Evolutionary conservation across 768 basidiomycete genomes (phyloP).

Genomic region (Podaxis sp.): DNA sequence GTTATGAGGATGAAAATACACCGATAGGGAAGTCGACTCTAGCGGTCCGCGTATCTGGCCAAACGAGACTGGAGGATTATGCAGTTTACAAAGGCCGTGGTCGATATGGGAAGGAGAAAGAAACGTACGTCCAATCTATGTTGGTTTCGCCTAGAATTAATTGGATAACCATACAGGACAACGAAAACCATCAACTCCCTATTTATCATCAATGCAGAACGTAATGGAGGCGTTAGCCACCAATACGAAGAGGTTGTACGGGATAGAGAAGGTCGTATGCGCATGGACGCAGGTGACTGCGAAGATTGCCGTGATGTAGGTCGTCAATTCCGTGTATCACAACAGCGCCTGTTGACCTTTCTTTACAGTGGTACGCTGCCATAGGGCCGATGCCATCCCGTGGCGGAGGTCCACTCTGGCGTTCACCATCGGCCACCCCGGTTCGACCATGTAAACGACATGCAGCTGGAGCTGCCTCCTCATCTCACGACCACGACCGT

Average conservation of each 20-base stretch:
- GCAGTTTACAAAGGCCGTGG: conserved; percentile 17
- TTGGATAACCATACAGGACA: conserved; percentile 21
- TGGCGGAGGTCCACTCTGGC: conserved; percentile 73
- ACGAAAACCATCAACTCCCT: conserved; percentile 56
- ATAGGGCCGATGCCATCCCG: conserved; percentile 70
- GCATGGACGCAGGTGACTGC: conserved; percentile 76
- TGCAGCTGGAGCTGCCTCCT: conserved; percentile 7
- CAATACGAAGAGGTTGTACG: conserved; percentile 81
- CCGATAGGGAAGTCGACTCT: conserved; percentile 2
- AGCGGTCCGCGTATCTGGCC: not conserved
- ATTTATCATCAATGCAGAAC: conserved; percentile 64
- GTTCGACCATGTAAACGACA: conserved; percentile 30
- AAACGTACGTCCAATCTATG: conserved; percentile 26
- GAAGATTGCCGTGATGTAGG: conserved; percentile 78
- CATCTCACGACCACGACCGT: conserved; percentile 8
- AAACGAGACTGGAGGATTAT: conserved; percentile 11
- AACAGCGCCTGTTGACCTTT: not conserved
- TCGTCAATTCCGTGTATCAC: not conserved
- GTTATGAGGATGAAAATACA: conserved; percentile 11
- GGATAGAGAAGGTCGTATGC: conserved; percentile 57
- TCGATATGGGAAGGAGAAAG: conserved; percentile 15
- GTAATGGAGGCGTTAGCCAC: conserved; percentile 64
- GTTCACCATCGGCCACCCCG: conserved; percentile 49
- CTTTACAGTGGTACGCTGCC: conserved; percentile 71
- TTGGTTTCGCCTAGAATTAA: not conserved